Evolutionary conservation across 345 rosid species (phyloP).

Genomic region (Erucastrum elatum): DNA sequence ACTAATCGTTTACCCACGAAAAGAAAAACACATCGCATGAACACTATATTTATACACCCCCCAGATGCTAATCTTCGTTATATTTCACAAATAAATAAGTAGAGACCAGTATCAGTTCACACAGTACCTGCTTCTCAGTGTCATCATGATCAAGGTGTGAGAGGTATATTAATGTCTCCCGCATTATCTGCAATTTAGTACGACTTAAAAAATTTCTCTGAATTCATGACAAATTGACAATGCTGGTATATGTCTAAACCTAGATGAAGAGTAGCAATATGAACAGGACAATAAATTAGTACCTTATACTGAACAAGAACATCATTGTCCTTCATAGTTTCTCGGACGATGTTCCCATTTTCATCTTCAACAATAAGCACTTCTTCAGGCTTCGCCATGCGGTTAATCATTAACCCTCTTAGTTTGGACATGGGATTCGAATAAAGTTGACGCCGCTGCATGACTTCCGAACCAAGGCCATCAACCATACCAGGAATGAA

Average conservation of each 20-base stretch:
- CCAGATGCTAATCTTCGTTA: background rate
- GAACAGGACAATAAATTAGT: slow-evolving; percentile 5
- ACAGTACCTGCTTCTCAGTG: slow-evolving; percentile 91
- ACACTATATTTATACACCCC: slow-evolving; percentile 5
- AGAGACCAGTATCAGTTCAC: slow-evolving; percentile 14
- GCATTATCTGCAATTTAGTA: slow-evolving; percentile 74
- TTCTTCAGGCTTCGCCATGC: slow-evolving; percentile 99
- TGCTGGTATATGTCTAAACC: background rate
- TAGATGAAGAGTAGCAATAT: slow-evolving; percentile 1
- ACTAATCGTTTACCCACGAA: background rate
- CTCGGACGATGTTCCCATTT: slow-evolving; percentile 98
- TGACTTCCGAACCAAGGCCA: slow-evolving; percentile 41
- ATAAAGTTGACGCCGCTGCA: slow-evolving; percentile 91
- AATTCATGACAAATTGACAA: background rate
- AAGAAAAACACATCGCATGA: background rate
- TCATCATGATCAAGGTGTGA: slow-evolving; percentile 98
- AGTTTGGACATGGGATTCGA: slow-evolving; percentile 81
- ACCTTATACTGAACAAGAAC: slow-evolving; percentile 99
- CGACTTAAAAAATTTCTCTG: slow-evolving; percentile 1
- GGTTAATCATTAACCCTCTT: slow-evolving; percentile 92
- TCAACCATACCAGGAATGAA: background rate
- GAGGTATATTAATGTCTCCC: slow-evolving; percentile 92
- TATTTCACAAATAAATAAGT: slow-evolving; percentile 6
- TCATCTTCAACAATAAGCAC: slow-evolving; percentile 99
- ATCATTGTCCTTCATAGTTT: slow-evolving; percentile 99